Percentiles rank a stretch among this genome's conserved stretches.
phyloP scores from a whole-genome alignment of 495 filamentous ascomycete genomes.

The Podospora appendiculata region DNA sequence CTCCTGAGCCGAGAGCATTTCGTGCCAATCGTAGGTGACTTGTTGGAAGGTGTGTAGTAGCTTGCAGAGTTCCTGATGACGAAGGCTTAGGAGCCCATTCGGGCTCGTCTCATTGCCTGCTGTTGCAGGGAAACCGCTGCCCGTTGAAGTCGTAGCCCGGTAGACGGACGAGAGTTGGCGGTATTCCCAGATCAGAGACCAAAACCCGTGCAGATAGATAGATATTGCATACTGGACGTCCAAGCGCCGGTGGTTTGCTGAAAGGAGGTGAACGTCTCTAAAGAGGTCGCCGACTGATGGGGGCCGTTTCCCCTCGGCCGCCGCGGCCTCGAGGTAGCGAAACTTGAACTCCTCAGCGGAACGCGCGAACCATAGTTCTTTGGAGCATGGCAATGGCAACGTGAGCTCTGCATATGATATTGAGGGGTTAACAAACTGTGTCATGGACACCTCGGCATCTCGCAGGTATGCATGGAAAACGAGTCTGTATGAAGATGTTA shows the following conservation, averaged over 20 bases:
- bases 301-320: conserved; percentile 22
- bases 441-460: conserved; percentile 51
- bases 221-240: conserved; percentile 44
- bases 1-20: conserved; percentile 27
- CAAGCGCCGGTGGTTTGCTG: conserved; percentile 29
- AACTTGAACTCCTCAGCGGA: conserved; percentile 50
- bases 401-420: conserved; percentile 60
- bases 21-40: conserved; percentile 17
- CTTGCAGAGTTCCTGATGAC: conserved; percentile 43
- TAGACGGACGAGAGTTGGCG: conserved; percentile 46
- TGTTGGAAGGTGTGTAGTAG: conserved; percentile 21
- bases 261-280: conserved; percentile 42
- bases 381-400: conserved; percentile 47
- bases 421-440: conserved; percentile 45
- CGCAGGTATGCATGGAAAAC: conserved; percentile 50
- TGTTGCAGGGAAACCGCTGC: background rate
- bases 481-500: conserved; percentile 27
- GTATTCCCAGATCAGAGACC: conserved; percentile 52
- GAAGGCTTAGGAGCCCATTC: conserved; percentile 40
- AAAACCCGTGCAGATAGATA: conserved; percentile 49
- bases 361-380: conserved; percentile 49
- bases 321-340: conserved; percentile 29
- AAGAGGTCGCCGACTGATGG: conserved; percentile 45
- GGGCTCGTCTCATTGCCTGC: conserved; percentile 11
- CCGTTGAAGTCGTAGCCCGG: conserved; percentile 2